These are phyloP conservation scores for Diaporthe vexans DNA, from an alignment of 2,329 filamentous ascomycete genomes.

Conservation along the genomic window DNA sequence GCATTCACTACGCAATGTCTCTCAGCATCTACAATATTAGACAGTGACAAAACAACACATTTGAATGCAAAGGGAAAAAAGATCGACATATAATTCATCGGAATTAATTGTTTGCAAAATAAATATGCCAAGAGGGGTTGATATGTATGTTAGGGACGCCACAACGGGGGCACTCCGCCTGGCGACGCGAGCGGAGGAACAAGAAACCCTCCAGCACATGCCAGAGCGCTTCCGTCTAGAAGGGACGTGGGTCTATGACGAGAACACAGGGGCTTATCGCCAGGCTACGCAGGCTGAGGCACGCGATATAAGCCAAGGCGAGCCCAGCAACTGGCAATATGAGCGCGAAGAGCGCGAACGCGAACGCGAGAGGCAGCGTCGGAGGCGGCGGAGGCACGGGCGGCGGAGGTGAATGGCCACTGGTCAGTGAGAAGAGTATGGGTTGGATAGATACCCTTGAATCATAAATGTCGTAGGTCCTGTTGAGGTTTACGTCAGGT, in stretches of 20 bases:
- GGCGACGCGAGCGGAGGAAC: conserved; percentile 15
- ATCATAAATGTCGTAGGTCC: too few relatives aligned
- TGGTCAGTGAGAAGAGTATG: neutral
- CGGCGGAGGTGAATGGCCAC: neutral
- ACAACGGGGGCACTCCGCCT: conserved; percentile 4
- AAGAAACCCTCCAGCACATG: neutral
- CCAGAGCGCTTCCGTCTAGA: neutral
- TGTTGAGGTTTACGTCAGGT: too few relatives aligned
- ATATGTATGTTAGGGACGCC: conserved; percentile 18
- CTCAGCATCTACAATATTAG: too few relatives aligned
- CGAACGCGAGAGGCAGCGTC: neutral
- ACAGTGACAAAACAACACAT: neutral
- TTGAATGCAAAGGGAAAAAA: neutral
- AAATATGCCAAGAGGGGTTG: neutral
- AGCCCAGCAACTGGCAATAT: conserved; percentile 4
- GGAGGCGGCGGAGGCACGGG: neutral
- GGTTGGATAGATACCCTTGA: neutral
- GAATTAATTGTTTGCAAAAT: neutral
- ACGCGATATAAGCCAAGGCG: neutral
- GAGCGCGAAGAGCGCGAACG: neutral
- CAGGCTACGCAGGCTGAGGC: conserved; percentile 14
- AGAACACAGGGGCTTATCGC: neutral
- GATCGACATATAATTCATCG: neutral
- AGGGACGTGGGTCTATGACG: conserved; percentile 10
- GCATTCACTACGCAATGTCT: too few relatives aligned